Evolutionary conservation across 768 basidiomycete genomes (phyloP).

Genomic region (Mycena floridula): DNA sequence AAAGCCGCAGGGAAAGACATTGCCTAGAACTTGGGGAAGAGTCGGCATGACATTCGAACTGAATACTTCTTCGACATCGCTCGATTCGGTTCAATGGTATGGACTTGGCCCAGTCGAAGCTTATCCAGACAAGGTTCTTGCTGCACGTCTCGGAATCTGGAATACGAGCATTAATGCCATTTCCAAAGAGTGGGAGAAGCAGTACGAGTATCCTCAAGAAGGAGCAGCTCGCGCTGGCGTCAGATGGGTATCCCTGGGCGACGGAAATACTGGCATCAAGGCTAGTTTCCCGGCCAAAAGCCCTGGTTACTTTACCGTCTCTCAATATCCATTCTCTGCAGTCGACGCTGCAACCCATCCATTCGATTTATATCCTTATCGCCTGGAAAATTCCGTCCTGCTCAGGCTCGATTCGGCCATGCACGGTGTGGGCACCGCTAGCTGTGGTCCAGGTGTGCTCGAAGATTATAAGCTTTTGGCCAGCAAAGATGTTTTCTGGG

Average conservation of each 20-base stretch:
- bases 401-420: constrained; percentile 4
- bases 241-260: constrained; percentile 5
- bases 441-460: constrained; percentile 4
- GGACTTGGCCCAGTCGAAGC: constrained; percentile 7
- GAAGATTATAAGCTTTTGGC: background rate
- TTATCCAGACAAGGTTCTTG: constrained; percentile 6
- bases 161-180: constrained; percentile 8
- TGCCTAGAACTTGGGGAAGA: constrained; percentile 3
- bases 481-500: too few species aligned
- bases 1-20: constrained; percentile 5
- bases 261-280: background rate
- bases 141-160: constrained; percentile 6
- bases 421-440: constrained; percentile 7
- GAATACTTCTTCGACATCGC: background rate
- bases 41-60: constrained; percentile 6
- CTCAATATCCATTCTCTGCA: constrained; percentile 2
- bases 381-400: background rate
- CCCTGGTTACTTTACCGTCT: constrained; percentile 3
- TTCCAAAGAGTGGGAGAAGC: constrained; percentile 32
- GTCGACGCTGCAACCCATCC: constrained; percentile 6
- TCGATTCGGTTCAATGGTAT: constrained; percentile 4
- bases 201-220: constrained; percentile 28
- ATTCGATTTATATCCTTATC: constrained; percentile 2
- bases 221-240: constrained; percentile 29
- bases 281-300: constrained; percentile 1